Percentiles rank a stretch among this genome's conserved stretches.
Evolutionary conservation across 1,139 yeast species (phyloP).

Genomic region (Geotrichum reessii): DNA sequence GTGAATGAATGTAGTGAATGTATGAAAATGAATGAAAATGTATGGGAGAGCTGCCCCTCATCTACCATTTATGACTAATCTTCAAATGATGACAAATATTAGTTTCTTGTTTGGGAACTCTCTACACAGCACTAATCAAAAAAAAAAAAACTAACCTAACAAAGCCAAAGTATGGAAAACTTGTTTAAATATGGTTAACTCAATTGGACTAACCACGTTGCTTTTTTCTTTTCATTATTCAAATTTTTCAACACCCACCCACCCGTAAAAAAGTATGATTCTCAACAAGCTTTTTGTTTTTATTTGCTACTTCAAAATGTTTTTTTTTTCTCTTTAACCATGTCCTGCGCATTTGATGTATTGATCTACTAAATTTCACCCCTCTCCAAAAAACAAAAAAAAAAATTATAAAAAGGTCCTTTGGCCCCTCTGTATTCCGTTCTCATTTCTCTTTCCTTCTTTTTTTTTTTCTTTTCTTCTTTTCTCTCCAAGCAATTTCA

Average conservation of each 20-base stretch:
- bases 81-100: slow-evolving; percentile 8
- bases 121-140: not conserved
- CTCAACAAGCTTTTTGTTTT: not conserved
- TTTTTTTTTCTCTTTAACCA: not conserved
- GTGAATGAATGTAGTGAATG: not conserved
- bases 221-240: not conserved
- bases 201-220: not conserved
- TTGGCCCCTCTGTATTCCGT: slow-evolving; percentile 9
- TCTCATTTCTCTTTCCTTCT: slow-evolving; percentile 5
- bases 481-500: not conserved
- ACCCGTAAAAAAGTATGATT: not conserved
- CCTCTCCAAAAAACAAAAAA: not conserved
- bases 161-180: not conserved
- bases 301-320: not conserved
- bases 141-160: too few species aligned
- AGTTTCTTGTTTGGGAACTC: not conserved
- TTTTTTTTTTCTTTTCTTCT: not conserved
- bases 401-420: slow-evolving; percentile 14
- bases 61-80: slow-evolving; percentile 9
- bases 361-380: not conserved
- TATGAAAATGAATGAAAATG: not conserved
- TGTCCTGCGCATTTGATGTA: not conserved
- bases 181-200: not conserved
- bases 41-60: not conserved
- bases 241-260: not conserved